Percentiles rank a stretch among this genome's conserved stretches.
These are phyloP conservation scores for Globisporangium irregulare DNA, from an alignment of 352 stramenopile genomes.

Conservation along the genomic window DNA sequence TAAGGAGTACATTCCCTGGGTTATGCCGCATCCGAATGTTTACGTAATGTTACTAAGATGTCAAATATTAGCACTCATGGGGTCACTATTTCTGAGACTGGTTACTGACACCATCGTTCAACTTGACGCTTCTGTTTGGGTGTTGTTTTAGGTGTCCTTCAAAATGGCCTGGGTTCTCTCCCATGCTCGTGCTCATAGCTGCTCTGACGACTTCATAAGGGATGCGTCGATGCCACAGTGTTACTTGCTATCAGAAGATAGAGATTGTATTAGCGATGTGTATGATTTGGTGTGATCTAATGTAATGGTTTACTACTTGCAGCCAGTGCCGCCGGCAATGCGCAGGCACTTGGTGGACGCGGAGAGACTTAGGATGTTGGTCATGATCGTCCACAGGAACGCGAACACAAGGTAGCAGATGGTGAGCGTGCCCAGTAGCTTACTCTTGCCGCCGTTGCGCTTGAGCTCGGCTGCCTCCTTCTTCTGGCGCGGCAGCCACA, in stretches of 20 bases:
- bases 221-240: too few species aligned
- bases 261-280: neutral
- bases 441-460: constrained; percentile 35
- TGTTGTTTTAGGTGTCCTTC: too few species aligned
- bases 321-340: constrained; percentile 45
- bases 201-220: too few species aligned
- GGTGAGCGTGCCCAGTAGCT: constrained; percentile 34
- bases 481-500: constrained; percentile 53
- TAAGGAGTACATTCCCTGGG: too few species aligned
- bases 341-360: constrained; percentile 49
- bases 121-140: too few species aligned
- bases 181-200: too few species aligned
- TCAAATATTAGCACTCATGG: neutral
- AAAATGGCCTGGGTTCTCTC: too few species aligned
- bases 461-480: constrained; percentile 42
- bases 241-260: neutral
- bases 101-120: neutral
- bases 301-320: constrained; percentile 11
- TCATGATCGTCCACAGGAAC: constrained; percentile 58
- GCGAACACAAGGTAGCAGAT: constrained; percentile 40
- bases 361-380: constrained; percentile 53
- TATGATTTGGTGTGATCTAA: neutral
- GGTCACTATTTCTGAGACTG: neutral
- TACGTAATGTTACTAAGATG: neutral
- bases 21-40: neutral